A percentile compares a stretch with the other conserved stretches of the same genome.
These are phyloP conservation scores for Globisporangium acanthophoron DNA, from an alignment of 352 stramenopile genomes.

Conservation along the genomic window DNA sequence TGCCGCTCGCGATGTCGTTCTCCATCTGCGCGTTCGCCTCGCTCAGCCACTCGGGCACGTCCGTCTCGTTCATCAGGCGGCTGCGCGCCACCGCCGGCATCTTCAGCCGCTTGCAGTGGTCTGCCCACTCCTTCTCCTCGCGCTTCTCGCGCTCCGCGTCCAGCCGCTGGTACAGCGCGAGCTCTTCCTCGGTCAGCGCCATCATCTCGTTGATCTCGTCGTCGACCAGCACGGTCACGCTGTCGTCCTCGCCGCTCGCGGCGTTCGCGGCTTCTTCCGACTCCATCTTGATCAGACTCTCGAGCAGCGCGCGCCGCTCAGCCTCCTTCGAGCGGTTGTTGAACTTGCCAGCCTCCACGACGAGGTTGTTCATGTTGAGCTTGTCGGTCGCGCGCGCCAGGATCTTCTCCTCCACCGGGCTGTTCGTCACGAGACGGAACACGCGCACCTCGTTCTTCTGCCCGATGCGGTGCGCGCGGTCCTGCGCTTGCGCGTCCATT, in stretches of 20 bases:
- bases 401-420: conserved; percentile 87
- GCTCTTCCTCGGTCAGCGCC: conserved; percentile 82
- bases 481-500: conserved; percentile 91
- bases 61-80: conserved; percentile 67
- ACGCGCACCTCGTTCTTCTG: conserved; percentile 89
- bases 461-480: conserved; percentile 90
- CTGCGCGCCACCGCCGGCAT: conserved; percentile 34
- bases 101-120: conserved; percentile 60
- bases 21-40: conserved; percentile 67
- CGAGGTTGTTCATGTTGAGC: conserved; percentile 91
- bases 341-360: conserved; percentile 87
- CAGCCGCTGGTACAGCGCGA: conserved; percentile 71
- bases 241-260: conserved; percentile 53
- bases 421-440: conserved; percentile 83
- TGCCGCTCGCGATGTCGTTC: conserved; percentile 37
- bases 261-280: conserved; percentile 74
- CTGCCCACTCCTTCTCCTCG: conserved; percentile 60
- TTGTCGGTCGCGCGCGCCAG: conserved; percentile 83
- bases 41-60: conserved; percentile 68
- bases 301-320: conserved; percentile 76
- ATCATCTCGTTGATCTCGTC: conserved; percentile 90
- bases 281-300: conserved; percentile 88
- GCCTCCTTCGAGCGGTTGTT: conserved; percentile 86
- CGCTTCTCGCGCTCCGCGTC: conserved; percentile 57
- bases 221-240: conserved; percentile 60